A percentile compares a stretch with the other conserved stretches of the same genome.
Conservation (phyloP, 805 yeast genomes). For the Ogataea populi-albae region DNA sequence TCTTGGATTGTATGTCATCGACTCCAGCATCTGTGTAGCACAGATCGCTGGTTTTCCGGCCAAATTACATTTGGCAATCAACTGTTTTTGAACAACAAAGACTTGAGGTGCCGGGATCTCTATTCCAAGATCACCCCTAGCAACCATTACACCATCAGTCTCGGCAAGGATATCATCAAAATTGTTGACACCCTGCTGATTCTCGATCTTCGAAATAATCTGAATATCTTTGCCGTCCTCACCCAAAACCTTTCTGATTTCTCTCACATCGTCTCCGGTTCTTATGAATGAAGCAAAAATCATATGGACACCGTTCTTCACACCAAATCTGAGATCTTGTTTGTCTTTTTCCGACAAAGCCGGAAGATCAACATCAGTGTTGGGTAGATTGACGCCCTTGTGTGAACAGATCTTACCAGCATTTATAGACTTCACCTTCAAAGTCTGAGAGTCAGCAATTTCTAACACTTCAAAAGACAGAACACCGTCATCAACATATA, state of each 20-base stretch:
- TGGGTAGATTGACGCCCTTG: constrained; percentile 99
- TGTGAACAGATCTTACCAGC: constrained; percentile 95
- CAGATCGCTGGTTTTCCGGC: constrained; percentile 99
- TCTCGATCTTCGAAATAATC: constrained; percentile 96
- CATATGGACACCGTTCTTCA: constrained; percentile 97
- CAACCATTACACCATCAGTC: constrained; percentile 99
- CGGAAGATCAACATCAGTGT: constrained; percentile 98
- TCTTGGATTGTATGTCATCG: constrained; percentile 99
- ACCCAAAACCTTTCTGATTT: constrained; percentile 92
- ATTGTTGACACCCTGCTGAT: constrained; percentile 99
- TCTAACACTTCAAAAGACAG: constrained; percentile 90
- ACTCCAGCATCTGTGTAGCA: constrained; percentile 99
- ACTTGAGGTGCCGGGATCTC: constrained; percentile 99
- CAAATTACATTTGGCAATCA: constrained; percentile 98
- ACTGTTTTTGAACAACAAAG: constrained; percentile 96
- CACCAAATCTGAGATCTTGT: constrained; percentile 90
- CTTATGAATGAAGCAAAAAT: constrained; percentile 98
- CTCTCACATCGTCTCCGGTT: constrained; percentile 82
- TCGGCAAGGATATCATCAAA: constrained; percentile 91
- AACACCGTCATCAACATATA: constrained; percentile 97
- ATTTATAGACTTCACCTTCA: constrained; percentile 86
- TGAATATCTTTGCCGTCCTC: constrained; percentile 96
- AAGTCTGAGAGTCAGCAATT: constrained; percentile 72
- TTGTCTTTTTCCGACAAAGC: constrained; percentile 96
- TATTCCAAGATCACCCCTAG: constrained; percentile 99